These are phyloP conservation scores for Pascua guehoae DNA, from an alignment of 1,284 basidiomycete genomes.

Conservation along the genomic window DNA sequence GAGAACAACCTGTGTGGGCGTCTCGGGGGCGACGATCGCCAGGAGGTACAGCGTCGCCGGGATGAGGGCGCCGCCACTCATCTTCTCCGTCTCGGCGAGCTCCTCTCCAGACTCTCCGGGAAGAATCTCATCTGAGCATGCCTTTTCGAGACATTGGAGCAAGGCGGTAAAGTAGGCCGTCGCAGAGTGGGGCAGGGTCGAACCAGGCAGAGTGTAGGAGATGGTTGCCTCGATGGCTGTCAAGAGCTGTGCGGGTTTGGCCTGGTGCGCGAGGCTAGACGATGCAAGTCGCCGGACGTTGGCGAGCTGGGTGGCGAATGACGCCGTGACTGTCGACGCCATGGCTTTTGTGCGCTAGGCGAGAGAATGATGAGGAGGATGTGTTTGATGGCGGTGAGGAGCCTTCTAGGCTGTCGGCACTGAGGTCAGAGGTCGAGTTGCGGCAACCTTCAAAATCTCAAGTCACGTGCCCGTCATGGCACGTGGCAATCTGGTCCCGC, in stretches of 20 bases:
- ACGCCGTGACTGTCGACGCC: conserved; percentile 20
- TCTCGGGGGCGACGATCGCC: conserved; percentile 67
- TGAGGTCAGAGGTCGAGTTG: background rate
- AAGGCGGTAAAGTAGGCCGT: conserved; percentile 88
- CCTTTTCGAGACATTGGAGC: conserved; percentile 52
- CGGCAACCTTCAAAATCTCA: conserved; percentile 7
- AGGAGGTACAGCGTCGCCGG: conserved; percentile 88
- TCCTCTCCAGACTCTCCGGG: conserved; percentile 36
- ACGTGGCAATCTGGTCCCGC: too few species aligned
- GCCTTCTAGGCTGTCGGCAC: background rate
- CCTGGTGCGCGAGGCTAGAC: conserved; percentile 80
- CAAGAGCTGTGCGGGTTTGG: conserved; percentile 83
- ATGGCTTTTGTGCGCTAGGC: background rate
- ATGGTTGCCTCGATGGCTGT: conserved; percentile 85
- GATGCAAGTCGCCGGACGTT: conserved; percentile 86
- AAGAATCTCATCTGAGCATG: conserved; percentile 38
- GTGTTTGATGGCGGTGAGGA: conserved; percentile 2
- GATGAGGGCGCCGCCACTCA: conserved; percentile 69
- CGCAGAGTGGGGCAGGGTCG: conserved; percentile 66
- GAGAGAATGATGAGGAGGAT: background rate
- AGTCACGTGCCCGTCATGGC: background rate
- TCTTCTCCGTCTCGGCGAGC: conserved; percentile 43
- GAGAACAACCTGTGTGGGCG: conserved; percentile 54
- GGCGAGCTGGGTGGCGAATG: conserved; percentile 56
- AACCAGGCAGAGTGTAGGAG: conserved; percentile 33